These are phyloP conservation scores for Avena sativa DNA, from an alignment of 176 grass and related monocot species.

Conservation along the genomic window DNA sequence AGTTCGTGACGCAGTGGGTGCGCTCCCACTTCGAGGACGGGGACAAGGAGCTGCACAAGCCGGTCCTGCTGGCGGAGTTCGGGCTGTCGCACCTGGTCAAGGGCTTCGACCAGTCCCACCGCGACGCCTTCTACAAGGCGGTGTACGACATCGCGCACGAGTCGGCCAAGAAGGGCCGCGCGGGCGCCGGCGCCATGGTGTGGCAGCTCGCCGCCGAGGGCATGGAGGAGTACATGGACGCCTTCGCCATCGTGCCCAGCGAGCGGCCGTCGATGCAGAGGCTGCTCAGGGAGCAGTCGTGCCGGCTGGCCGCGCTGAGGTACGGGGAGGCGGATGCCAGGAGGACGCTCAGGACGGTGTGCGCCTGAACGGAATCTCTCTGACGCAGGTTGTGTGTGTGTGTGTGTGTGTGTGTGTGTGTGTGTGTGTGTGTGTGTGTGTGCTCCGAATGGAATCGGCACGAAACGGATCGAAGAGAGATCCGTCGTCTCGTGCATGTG, in stretches of 20 bases:
- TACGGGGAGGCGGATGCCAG: constrained; percentile 36
- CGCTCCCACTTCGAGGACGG: constrained; percentile 85
- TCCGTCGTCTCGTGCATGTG: neutral
- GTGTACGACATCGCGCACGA: constrained; percentile 70
- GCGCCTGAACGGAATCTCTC: constrained; percentile 52
- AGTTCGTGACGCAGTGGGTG: constrained; percentile 72
- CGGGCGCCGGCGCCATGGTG: constrained; percentile 69
- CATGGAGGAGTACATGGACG: constrained; percentile 80
- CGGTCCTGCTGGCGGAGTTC: constrained; percentile 87
- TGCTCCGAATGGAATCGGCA: neutral
- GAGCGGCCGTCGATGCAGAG: constrained; percentile 62
- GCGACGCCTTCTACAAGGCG: constrained; percentile 70
- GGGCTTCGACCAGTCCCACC: constrained; percentile 72
- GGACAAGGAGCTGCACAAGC: constrained; percentile 74
- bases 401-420: neutral
- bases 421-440: neutral
- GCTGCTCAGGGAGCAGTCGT: constrained; percentile 85
- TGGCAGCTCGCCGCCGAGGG: constrained; percentile 86
- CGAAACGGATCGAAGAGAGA: constrained; percentile 28
- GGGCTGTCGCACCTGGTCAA: constrained; percentile 62
- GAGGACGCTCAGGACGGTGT: constrained; percentile 47
- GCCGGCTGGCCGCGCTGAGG: constrained; percentile 64
- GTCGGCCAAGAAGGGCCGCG: constrained; percentile 63
- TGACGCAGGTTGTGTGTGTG: neutral
- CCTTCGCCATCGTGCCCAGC: constrained; percentile 75